Evolutionary conservation across 164 flowering plant species (phyloP), one percentile per base, ranked within the genome.

Genomic region (Sedum album): DNA sequence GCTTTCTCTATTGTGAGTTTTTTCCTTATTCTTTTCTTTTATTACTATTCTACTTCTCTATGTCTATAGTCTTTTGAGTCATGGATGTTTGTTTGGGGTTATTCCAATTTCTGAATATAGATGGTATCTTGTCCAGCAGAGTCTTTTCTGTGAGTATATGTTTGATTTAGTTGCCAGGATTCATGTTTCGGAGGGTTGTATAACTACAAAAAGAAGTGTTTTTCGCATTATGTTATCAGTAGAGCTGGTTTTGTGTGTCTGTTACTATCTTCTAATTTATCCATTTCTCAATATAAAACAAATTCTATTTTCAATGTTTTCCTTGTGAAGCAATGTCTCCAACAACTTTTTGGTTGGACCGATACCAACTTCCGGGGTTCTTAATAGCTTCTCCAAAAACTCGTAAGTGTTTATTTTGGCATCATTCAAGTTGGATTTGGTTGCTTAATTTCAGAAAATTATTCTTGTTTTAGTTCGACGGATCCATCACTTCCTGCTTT

Each of bases 311-410:
- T 57, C 4, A 57, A 26, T 30, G 71, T 30, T 30, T 39, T 30
- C 74, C 21, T 72, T 72, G 21, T 85, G 83, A 60, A 93, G 98
- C 82, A 91, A 94, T 70, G 83, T 85, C 48, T 94, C 99, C 44
- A 80, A 83, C 67, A 94, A 94, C 75, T 94, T 91, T 75, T 79
- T 94, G 75, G 73, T 74, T 66, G 98, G 98, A 66, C 79, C 80
- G 41, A 84, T 94, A 76, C 97, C 98, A 67, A 77, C 88, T 64
- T 88, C 86, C 48, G 97, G 94, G 23, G 82, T 73, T 25, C 83
- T 91, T 66, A 62, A 30, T 76, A 84, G 80, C 70, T 89, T 91
- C 74, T n/a, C 76, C 7, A 82, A 65, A 67, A 77, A 79, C 79
- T 91, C 93, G 97, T 94, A 83, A 88, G 98, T 80, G 61, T 30